Conservation (phyloP, 352 stramenopile species). For the Globisporangium sylvaticum region DNA sequence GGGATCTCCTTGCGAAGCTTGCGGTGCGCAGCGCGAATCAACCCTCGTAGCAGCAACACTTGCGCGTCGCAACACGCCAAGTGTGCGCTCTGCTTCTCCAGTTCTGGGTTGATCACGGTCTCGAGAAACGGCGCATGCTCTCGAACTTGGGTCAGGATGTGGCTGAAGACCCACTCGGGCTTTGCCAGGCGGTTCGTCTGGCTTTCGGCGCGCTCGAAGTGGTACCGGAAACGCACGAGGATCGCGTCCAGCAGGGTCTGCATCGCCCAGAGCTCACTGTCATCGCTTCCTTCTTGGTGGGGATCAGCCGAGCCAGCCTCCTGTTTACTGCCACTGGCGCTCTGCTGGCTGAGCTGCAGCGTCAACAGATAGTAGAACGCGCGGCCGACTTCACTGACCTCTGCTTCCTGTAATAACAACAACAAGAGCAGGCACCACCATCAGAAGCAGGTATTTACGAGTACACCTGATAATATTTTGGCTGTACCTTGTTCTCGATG, state of each 20-base stretch:
- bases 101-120: conserved; percentile 35
- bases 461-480: not conserved
- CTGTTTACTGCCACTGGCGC: conserved; percentile 8
- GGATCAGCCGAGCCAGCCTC: not conserved
- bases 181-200: conserved; percentile 69
- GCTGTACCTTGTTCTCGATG: conserved; percentile 24
- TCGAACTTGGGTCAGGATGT: conserved; percentile 57
- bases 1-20: conserved; percentile 53
- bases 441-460: not conserved
- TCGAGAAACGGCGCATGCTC: conserved; percentile 41
- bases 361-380: conserved; percentile 53
- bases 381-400: conserved; percentile 28
- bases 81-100: conserved; percentile 39
- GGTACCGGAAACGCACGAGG: conserved; percentile 60
- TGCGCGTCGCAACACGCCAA: conserved; percentile 57
- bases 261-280: conserved; percentile 57
- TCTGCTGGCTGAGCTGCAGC: conserved; percentile 50
- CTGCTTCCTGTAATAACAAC: conserved; percentile 14
- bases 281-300: not conserved
- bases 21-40: conserved; percentile 35
- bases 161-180: conserved; percentile 68
- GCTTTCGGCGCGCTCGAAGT: conserved; percentile 68
- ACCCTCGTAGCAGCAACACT: conserved; percentile 49
- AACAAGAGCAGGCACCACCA: not conserved
- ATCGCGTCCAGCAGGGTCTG: conserved; percentile 56